Percentiles rank a stretch among this genome's conserved stretches.
Conservation (phyloP, 1,284 basidiomycete genomes). For the Ceratobasidium sp. region DNA sequence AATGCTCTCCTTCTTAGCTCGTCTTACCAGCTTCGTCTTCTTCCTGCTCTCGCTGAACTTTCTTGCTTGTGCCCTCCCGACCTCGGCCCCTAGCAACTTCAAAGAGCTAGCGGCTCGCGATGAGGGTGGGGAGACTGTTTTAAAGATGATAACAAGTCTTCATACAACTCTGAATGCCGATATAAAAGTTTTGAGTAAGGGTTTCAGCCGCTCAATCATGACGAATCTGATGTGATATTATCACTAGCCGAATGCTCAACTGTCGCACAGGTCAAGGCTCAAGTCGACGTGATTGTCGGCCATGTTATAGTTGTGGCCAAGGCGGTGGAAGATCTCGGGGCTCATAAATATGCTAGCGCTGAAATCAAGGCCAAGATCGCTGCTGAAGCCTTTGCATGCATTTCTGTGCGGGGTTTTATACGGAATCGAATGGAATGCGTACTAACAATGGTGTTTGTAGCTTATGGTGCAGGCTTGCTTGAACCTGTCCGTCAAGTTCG, state of each 20-base stretch:
- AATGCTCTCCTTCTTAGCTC: background rate
- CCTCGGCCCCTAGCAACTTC: background rate
- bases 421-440: too few relatives aligned
- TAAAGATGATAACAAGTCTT: background rate
- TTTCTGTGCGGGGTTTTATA: background rate
- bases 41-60: conserved; percentile 22
- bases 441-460: background rate
- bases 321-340: background rate
- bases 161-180: background rate
- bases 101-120: background rate
- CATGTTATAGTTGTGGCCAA: background rate
- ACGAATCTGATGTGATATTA: background rate
- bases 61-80: conserved; percentile 5
- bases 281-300: background rate
- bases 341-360: background rate
- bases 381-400: background rate
- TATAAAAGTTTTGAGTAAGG: background rate
- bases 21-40: conserved; percentile 16
- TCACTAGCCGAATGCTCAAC: background rate
- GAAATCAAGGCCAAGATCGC: background rate
- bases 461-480: conserved; percentile 4
- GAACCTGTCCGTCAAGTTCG: background rate
- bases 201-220: background rate
- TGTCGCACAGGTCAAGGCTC: background rate
- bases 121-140: background rate